Conservation (phyloP, 164 flowering plant genomes). For the Paratinospora sagittata region DNA sequence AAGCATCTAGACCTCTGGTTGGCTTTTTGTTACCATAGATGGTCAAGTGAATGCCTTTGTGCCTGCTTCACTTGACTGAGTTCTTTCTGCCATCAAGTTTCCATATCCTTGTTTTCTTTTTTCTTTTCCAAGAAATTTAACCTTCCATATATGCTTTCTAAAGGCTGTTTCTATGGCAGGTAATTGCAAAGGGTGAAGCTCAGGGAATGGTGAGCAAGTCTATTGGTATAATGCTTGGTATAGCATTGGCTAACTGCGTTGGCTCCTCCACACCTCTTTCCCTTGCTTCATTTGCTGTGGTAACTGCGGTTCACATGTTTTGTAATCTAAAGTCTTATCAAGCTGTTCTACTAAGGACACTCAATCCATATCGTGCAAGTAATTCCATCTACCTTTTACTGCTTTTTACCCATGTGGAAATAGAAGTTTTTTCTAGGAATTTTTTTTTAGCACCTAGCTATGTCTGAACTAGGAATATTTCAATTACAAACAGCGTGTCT, state of each 20-base stretch:
- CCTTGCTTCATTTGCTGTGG: conserved; percentile 60
- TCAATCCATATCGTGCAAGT: conserved; percentile 99
- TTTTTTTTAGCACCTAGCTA: neutral
- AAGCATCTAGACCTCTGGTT: neutral
- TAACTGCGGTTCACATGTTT: conserved; percentile 90
- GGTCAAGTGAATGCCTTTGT: neutral
- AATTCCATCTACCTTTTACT: conserved; percentile 20
- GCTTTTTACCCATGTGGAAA: neutral
- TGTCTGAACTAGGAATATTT: too few species aligned
- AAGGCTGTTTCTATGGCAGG: conserved; percentile 39
- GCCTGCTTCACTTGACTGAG: neutral
- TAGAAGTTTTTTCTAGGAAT: neutral
- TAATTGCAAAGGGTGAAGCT: conserved; percentile 99
- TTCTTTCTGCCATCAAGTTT: neutral
- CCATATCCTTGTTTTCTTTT: neutral
- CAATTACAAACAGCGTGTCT: too few species aligned
- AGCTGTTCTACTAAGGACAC: conserved; percentile 76
- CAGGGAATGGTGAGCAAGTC: conserved; percentile 99
- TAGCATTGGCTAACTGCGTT: conserved; percentile 64
- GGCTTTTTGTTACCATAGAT: neutral
- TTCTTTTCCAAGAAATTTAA: neutral
- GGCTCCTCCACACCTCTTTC: conserved; percentile 72
- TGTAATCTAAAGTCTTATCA: conserved; percentile 95
- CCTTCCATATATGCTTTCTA: neutral
- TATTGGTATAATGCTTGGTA: conserved; percentile 80